Evolutionary conservation across 2,329 filamentous ascomycete genomes (phyloP), one percentile per base, ranked within the genome.

Genomic region (Colletotrichum somersetense): DNA sequence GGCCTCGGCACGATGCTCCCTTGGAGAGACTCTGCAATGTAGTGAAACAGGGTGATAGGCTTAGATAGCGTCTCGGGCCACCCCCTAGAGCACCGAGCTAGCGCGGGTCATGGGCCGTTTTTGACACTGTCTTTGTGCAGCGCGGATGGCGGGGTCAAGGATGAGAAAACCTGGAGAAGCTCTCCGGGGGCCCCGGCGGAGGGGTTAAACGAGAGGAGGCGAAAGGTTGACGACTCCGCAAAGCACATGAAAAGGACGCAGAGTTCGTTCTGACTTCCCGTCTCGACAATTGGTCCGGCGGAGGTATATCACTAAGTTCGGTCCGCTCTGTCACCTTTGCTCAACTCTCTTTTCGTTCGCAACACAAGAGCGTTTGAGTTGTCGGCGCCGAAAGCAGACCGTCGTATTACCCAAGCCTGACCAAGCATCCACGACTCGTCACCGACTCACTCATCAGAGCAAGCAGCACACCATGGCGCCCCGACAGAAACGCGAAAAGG

Each of bases 401-500:
- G 6, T 1, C 33, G 38, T 44, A 30, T 26, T n/a, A 30, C 20
- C 18, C 18, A 18, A 55, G 48, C 50, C 50, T 42, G 26, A 44
- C 44, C 12, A 20, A 59, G 16, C n/a, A 52, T 11, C 48, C 20
- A 20, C 11, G 26, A 48, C 30, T n/a, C 62, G 33, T 62, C 67
- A 30, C 30, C 42, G 56, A 4, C 26, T 16, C 16, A 44, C 33
- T 12, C 18, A 38, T 20, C 46, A 30, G 8, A 42, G 50, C 20
- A 38, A 26, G 33, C 50, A 57, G 62, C 23, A 50, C 59, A 81
- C 71, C 69, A 89, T 89, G 87, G 80, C 85, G 59, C 82, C 82
- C 77, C 85, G 85, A 75, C 80, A 83, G 76, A 87, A 86, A 77
- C 82, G 70, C 48, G 66, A 85, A 66, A 85, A 84, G 76, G 78